Percentiles rank a stretch among this genome's conserved stretches.
phyloP scores from a whole-genome alignment of 495 filamentous ascomycete species.

The Tuber aestivum region DNA sequence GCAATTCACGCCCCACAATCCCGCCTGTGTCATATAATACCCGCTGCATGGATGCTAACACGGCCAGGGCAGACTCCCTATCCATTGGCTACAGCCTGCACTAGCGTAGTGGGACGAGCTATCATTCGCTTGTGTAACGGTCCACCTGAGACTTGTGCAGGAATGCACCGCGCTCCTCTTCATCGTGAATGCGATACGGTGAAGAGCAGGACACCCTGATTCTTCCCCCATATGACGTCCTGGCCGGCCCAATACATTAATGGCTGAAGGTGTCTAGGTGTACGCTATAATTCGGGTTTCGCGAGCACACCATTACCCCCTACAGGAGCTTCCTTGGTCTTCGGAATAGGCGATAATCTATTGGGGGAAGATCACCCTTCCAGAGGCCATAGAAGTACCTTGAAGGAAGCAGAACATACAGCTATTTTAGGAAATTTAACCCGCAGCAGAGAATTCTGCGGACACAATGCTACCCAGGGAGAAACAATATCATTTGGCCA shows the following conservation, averaged over 20 bases:
- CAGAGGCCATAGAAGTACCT: not conserved
- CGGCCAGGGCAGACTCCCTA: not conserved
- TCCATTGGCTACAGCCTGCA: not conserved
- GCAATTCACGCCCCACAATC: not conserved
- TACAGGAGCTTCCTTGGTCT: not conserved
- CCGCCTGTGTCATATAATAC: not conserved
- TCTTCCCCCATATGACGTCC: not conserved
- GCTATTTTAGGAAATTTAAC: not conserved
- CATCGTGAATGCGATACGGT: not conserved
- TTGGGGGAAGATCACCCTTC: not conserved
- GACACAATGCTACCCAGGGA: not conserved
- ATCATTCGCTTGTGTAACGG: not conserved
- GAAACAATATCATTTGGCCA: not conserved
- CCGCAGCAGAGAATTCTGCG: not conserved
- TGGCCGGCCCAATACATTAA: not conserved
- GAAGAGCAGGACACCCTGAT: not conserved
- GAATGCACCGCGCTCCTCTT: not conserved
- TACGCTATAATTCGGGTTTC: not conserved
- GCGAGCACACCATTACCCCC: not conserved
- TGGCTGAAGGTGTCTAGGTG: not conserved
- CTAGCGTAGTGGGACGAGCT: not conserved
- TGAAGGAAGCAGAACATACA: not conserved
- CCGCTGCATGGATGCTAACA: not conserved
- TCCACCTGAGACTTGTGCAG: not conserved
- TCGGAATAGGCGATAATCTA: not conserved